Evolutionary conservation across 805 yeast species (phyloP).

Genomic region (Candida mattraensis): DNA sequence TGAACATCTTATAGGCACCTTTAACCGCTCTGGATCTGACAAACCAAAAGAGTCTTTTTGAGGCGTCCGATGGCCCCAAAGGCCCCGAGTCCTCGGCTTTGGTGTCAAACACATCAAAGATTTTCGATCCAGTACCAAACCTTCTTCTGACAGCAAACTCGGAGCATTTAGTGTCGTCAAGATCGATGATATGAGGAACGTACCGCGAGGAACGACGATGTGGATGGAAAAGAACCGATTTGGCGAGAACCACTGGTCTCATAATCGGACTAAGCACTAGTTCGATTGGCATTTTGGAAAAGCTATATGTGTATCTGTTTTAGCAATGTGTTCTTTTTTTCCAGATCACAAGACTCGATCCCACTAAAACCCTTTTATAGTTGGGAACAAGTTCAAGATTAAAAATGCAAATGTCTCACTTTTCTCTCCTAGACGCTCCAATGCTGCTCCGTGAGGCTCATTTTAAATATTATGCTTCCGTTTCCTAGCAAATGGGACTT

Average conservation of each 20-base stretch:
- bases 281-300: constrained; percentile 60
- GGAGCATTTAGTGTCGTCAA: constrained; percentile 35
- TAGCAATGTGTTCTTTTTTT: constrained; percentile 46
- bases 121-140: constrained; percentile 62
- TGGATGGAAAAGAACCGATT: constrained; percentile 52
- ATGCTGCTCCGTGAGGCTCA: too few relatives aligned
- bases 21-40: constrained; percentile 64
- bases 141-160: constrained; percentile 52
- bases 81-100: constrained; percentile 37
- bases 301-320: constrained; percentile 7
- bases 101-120: constrained; percentile 54
- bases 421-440: too few relatives aligned
- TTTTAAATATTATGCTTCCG: too few relatives aligned
- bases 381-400: too few relatives aligned
- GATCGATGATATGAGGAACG: constrained; percentile 51
- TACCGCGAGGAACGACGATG: constrained; percentile 58
- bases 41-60: constrained; percentile 50
- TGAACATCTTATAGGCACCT: constrained; percentile 62
- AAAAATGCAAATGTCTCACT: too few relatives aligned
- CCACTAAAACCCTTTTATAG: not conserved
- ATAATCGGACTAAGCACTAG: constrained; percentile 55
- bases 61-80: constrained; percentile 42
- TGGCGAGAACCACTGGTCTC: constrained; percentile 59
- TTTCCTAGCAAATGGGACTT: too few relatives aligned
- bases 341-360: constrained; percentile 1